Evolutionary conservation across 2,329 filamentous ascomycete species (phyloP).

Genomic region (Aspergillus neoniger): DNA sequence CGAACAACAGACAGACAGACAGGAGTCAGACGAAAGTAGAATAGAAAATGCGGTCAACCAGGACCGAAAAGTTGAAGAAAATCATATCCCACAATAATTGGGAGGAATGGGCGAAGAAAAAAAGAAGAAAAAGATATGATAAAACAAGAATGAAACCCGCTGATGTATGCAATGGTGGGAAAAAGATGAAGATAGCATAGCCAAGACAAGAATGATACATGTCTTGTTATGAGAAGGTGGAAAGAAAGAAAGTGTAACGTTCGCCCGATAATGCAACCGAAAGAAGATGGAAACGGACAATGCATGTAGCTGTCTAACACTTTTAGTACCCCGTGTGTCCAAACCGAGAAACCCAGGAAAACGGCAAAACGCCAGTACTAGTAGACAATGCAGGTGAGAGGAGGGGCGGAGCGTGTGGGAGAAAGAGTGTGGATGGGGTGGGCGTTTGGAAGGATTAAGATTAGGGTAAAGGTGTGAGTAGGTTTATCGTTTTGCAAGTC

Average conservation of each 20-base stretch:
- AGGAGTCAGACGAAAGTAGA: conserved; percentile 9
- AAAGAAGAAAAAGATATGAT: neutral
- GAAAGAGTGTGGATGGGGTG: conserved; percentile 7
- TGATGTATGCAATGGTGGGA: neutral
- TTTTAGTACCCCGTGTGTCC: conserved; percentile 11
- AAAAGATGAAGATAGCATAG: neutral
- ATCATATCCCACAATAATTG: neutral
- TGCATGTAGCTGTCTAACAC: conserved; percentile 14
- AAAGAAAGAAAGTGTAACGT: conserved; percentile 3
- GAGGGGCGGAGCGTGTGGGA: conserved; percentile 7
- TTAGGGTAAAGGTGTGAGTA: neutral
- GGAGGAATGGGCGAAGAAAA: conserved; percentile 1
- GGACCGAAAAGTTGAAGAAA: neutral
- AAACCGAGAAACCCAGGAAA: conserved; percentile 14
- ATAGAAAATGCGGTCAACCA: neutral
- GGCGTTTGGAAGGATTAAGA: conserved; percentile 5
- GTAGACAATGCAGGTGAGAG: conserved; percentile 12
- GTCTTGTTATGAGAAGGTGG: neutral
- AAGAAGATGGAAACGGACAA: conserved; percentile 5
- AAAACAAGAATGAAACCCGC: conserved; percentile 2
- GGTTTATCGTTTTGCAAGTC: conserved; percentile 32
- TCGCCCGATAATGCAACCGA: conserved; percentile 13
- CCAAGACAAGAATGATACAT: neutral
- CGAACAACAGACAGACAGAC: conserved; percentile 2
- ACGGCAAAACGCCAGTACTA: conserved; percentile 17